Evolutionary conservation across 2,329 filamentous ascomycete genomes (phyloP).

Genomic region (Alternaria sp.): DNA sequence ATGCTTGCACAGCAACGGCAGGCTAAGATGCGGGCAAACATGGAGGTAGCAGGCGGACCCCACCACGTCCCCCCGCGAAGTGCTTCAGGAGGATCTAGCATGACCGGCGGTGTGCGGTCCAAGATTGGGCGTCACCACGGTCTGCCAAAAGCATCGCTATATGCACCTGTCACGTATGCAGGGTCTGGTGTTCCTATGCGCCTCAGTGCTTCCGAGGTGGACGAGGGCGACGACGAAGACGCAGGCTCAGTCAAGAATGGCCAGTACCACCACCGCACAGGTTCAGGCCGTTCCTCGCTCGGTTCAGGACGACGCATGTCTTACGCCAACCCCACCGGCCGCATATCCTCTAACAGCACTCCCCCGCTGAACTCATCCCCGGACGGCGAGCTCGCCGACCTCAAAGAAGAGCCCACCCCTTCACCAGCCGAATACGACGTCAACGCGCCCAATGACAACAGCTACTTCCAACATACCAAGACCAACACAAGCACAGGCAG

Average conservation of each 20-base stretch:
- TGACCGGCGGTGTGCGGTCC: slow-evolving; percentile 66
- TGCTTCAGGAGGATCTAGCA: slow-evolving; percentile 47
- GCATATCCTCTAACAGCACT: slow-evolving; percentile 60
- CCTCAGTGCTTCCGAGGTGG: slow-evolving; percentile 92
- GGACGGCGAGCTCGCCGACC: slow-evolving; percentile 45
- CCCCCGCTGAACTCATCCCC: slow-evolving; percentile 56
- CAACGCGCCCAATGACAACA: slow-evolving; percentile 23
- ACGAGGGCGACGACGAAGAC: slow-evolving; percentile 83
- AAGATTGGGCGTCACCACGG: slow-evolving; percentile 85
- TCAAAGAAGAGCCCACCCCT: slow-evolving; percentile 55
- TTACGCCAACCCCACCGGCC: slow-evolving; percentile 50
- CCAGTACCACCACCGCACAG: slow-evolving; percentile 69
- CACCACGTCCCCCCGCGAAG: slow-evolving; percentile 47
- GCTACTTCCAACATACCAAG: slow-evolving; percentile 54
- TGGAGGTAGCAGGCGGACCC: slow-evolving; percentile 75
- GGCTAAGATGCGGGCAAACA: slow-evolving; percentile 83
- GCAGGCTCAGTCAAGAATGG: slow-evolving; percentile 52
- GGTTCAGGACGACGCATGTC: slow-evolving; percentile 50
- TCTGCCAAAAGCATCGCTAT: slow-evolving; percentile 78
- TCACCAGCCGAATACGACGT: slow-evolving; percentile 47
- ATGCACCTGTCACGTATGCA: slow-evolving; percentile 75
- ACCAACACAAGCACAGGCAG: slow-evolving; percentile 53
- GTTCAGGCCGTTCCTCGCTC: slow-evolving; percentile 74
- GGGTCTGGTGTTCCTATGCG: slow-evolving; percentile 88
- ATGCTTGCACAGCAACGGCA: slow-evolving; percentile 81